Base-by-base conservation (phyloP, 1,284 basidiomycete species). In the Fomitopsis schrenkii region DNA sequence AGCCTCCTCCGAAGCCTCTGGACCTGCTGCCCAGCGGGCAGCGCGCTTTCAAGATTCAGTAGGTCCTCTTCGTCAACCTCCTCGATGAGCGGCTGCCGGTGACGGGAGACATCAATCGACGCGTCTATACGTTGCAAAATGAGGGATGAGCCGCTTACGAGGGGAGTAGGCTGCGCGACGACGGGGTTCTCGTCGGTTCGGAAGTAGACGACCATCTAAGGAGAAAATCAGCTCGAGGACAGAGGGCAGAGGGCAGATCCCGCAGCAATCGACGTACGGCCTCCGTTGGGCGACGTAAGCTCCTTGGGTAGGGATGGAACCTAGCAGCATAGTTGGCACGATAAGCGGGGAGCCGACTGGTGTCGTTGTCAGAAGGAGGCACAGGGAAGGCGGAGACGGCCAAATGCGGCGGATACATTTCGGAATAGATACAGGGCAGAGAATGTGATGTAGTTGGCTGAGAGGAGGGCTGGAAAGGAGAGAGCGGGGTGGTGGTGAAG, bases 21-120 rank as follows among this genome's bases (percentile, higher is more conserved):
- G 5, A 26, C n/a, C 19, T 17, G 33, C 1, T 15, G 52, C 22
- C 19, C 52, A 22, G 19, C 36, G 4, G 52, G 52, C 52, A 54
- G 17, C 17, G 52, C 52, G 5, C 17, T 36, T 38, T 54, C 52
- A 9, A 54, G 52, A 15, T 54, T 54, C 35, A 54, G 3, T 35
- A 54, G 35, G n/a, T 54, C 52, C n/a, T 54, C 52, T 19, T 54
- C 52, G 35, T 54, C 36, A n/a, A 54, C 52, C 52, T 54, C 52
- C 19, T 54, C 52, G 10, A 54, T 54, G 35, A 54, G 35, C 52
- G 52, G 22, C 52, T 54, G 52, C 19, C 8, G 4, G 33, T 38
- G 5, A 7, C 52, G 38, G 19, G 22, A 38, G 5, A 9, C 33
- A 19, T 40, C 36, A 15, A 54, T 19, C 30, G 14, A 40, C 38